These are phyloP conservation scores for Camellia granthamiana DNA, from an alignment of 148 eudicot species.

Conservation along the genomic window DNA sequence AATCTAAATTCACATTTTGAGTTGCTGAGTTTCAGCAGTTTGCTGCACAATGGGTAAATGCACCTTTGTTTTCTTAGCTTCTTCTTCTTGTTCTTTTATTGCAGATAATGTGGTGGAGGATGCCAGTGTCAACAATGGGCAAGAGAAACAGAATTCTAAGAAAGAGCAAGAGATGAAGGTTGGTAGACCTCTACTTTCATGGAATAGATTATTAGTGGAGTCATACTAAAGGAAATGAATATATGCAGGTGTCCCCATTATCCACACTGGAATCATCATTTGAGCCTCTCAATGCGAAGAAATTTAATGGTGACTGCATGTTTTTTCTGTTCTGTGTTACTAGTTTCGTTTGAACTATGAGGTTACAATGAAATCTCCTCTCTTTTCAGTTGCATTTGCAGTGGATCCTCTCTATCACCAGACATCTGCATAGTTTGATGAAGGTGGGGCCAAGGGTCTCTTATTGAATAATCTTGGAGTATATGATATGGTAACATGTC, in stretches of 20 bases:
- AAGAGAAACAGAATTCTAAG: conserved; percentile 30
- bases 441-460: conserved; percentile 98
- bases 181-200: not conserved
- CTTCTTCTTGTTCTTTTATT: not conserved
- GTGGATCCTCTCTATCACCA: conserved; percentile 98
- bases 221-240: conserved; percentile 6
- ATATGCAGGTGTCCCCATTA: conserved; percentile 77
- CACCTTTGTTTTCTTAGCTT: not conserved
- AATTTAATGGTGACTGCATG: conserved; percentile 73
- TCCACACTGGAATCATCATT: conserved; percentile 90
- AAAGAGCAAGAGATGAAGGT: conserved; percentile 48
- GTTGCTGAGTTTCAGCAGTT: conserved; percentile 7
- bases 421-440: conserved; percentile 97
- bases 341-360: not conserved
- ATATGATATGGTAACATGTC: conserved; percentile 60
- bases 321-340: conserved; percentile 10
- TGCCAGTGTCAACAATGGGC: conserved; percentile 24
- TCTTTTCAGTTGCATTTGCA: conserved; percentile 72
- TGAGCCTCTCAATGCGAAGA: conserved; percentile 82
- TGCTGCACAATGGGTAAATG: not conserved
- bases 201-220: not conserved
- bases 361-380: conserved; percentile 2
- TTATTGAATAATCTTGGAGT: conserved; percentile 91
- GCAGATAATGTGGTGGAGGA: conserved; percentile 33
- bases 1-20: not conserved